A percentile compares a stretch with the other conserved stretches of the same genome.
phyloP scores from a whole-genome alignment of 352 stramenopile species.

The Pythium rishiriense region DNA sequence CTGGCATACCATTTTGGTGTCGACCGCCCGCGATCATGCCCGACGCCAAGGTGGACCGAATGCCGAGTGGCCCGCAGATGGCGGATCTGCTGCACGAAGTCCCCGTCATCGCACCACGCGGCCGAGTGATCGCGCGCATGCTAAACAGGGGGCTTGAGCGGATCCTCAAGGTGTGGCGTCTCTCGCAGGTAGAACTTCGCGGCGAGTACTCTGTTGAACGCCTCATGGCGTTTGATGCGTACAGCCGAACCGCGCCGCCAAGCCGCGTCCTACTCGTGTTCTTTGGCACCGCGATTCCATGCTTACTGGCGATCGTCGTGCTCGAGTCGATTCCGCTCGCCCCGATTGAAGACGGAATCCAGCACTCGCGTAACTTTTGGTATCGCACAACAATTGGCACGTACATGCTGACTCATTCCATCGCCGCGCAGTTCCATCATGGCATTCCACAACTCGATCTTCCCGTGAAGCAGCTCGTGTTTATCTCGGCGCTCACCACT shows the following conservation, averaged over 20 bases:
- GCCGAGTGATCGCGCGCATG: background rate
- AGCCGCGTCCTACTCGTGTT: constrained; percentile 8
- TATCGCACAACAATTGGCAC: constrained; percentile 21
- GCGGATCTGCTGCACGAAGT: background rate
- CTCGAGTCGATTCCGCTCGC: constrained; percentile 18
- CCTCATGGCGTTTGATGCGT: constrained; percentile 17
- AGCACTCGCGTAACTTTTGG: constrained; percentile 24
- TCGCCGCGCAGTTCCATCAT: constrained; percentile 14
- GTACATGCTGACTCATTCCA: constrained; percentile 13
- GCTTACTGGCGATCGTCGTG: constrained; percentile 7
- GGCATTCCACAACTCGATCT: constrained; percentile 6
- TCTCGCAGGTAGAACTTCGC: constrained; percentile 34
- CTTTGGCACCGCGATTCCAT: constrained; percentile 12
- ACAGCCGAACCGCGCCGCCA: background rate
- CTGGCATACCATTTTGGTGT: too few relatives aligned
- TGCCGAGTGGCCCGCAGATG: background rate
- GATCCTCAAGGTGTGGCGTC: constrained; percentile 6
- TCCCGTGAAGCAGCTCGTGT: constrained; percentile 4
- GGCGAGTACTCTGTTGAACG: constrained; percentile 41
- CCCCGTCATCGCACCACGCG: background rate
- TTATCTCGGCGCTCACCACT: background rate
- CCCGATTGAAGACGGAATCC: background rate
- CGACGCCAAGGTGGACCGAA: too few relatives aligned
- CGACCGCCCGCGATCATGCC: background rate
- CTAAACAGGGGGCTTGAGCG: background rate